Base-by-base conservation (phyloP, 805 yeast species). In the Sugiyamaella marilandica region DNA sequence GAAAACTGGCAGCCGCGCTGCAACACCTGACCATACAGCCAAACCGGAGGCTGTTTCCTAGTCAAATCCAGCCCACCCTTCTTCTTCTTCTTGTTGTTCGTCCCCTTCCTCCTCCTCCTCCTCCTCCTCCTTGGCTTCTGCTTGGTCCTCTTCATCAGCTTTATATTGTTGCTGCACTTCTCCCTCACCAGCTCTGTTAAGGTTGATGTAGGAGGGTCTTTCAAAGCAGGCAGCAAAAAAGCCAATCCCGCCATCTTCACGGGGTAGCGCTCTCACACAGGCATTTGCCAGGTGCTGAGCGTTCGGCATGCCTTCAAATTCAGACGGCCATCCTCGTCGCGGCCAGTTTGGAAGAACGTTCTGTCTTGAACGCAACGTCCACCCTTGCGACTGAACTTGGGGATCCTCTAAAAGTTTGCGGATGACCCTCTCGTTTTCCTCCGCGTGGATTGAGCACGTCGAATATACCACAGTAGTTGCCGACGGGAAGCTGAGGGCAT, bases 211-310 rank as follows among this genome's bases (percentile, higher is more conserved):
- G 19, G 32, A 44, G 5, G 14, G 24, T 26, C 85, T 76, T 57
- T 87, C 86, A 66, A 94, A 92, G 52, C 94, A 84, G 1, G 91
- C 98, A 0, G 97, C 98, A 70, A 94, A 94, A 66, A 94, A 94
- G 0, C 99, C 99, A 62, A 94, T 94, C n/a, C 99, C 99, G 31
- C 98, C 99, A 66, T 94, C 99, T 43, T 79, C 85, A 56, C 81
- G 84, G 0, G 97, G 96, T 41, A 83, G 70, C 0, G 91, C 85
- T 59, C 99, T 75, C 0, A 94, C 82, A 70, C 97, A 91, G 0
- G 94, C 92, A 1, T 83, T 89, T 0, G 97, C 95, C 47, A 88
- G 64, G 36, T 70, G 74, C 35, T 75, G 74, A 18, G 83, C 79
- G 19, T 45, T 36, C 10, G 59, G 55, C 47, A 55, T 50, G 26